Conservation (phyloP, 495 filamentous ascomycete species). For the Parathielavia appendiculata region DNA sequence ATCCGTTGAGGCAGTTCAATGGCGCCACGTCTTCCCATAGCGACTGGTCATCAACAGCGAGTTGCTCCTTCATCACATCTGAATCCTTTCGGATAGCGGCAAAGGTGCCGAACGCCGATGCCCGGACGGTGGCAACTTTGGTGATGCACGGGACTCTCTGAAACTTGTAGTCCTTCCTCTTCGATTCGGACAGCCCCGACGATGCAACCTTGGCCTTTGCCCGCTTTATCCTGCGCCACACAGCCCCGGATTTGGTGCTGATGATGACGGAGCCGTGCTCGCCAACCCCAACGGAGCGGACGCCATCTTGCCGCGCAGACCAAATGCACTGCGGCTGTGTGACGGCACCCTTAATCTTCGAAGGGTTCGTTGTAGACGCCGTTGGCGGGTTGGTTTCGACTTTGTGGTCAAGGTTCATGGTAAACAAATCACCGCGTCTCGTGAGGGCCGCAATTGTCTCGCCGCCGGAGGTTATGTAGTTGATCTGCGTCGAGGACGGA, state of each 20-base stretch:
- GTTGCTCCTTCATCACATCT: constrained; percentile 71
- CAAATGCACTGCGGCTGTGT: constrained; percentile 73
- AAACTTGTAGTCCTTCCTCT: constrained; percentile 87
- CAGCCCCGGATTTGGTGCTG: constrained; percentile 83
- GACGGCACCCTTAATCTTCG: constrained; percentile 73
- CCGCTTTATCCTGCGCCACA: constrained; percentile 81
- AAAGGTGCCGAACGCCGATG: constrained; percentile 83
- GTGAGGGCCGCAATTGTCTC: constrained; percentile 87
- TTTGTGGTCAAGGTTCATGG: constrained; percentile 63
- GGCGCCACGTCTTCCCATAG: constrained; percentile 71
- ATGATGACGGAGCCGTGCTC: constrained; percentile 95
- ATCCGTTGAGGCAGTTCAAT: constrained; percentile 56
- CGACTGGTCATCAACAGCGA: constrained; percentile 55
- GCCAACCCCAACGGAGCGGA: constrained; percentile 77
- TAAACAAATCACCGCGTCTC: constrained; percentile 78
- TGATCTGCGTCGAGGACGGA: constrained; percentile 54
- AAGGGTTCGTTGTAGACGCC: constrained; percentile 82
- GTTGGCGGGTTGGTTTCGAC: constrained; percentile 52
- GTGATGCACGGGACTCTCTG: constrained; percentile 82
- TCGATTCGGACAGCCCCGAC: constrained; percentile 46
- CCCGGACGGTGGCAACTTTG: constrained; percentile 72
- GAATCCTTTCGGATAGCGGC: constrained; percentile 82
- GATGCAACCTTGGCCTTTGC: constrained; percentile 70
- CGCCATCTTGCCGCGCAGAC: constrained; percentile 80
- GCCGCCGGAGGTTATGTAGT: constrained; percentile 74